phyloP scores from a whole-genome alignment of 2,329 filamentous ascomycete species.

The Arthrobotrys sphaeroides region DNA sequence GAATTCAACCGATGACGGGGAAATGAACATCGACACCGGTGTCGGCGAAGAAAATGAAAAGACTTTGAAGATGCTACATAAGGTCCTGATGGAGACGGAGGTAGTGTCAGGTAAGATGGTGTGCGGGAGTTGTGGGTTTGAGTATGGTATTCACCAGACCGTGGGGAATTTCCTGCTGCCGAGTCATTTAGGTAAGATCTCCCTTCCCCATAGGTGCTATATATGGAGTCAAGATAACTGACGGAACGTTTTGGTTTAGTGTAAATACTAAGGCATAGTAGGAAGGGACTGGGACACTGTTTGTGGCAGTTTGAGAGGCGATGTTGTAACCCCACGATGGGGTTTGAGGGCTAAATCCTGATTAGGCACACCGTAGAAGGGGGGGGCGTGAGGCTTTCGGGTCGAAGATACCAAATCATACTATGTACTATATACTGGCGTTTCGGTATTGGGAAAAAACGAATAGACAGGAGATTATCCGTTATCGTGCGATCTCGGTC shows the following conservation, averaged over 20 bases:
- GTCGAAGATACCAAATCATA: no score
- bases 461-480: no score
- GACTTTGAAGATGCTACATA: conserved; percentile 79
- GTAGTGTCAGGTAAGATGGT: conserved; percentile 88
- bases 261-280: no score
- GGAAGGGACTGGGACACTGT: no score
- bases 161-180: conserved; percentile 96
- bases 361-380: no score
- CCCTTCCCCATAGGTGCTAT: background rate
- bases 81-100: conserved; percentile 85
- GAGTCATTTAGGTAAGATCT: conserved; percentile 74
- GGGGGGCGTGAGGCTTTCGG: no score
- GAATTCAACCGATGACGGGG: conserved; percentile 69
- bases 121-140: conserved; percentile 89
- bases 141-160: conserved; percentile 93
- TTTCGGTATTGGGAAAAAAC: no score
- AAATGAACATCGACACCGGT: conserved; percentile 60
- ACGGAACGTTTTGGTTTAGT: background rate
- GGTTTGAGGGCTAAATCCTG: no score
- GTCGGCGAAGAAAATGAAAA: conserved; percentile 71
- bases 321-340: no score
- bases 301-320: no score
- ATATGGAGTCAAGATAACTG: background rate
- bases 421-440: no score
- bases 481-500: no score